Percentiles rank a stretch among this genome's conserved stretches.
phyloP scores from a whole-genome alignment of 805 yeast genomes.

The Yamadazyma sp. region DNA sequence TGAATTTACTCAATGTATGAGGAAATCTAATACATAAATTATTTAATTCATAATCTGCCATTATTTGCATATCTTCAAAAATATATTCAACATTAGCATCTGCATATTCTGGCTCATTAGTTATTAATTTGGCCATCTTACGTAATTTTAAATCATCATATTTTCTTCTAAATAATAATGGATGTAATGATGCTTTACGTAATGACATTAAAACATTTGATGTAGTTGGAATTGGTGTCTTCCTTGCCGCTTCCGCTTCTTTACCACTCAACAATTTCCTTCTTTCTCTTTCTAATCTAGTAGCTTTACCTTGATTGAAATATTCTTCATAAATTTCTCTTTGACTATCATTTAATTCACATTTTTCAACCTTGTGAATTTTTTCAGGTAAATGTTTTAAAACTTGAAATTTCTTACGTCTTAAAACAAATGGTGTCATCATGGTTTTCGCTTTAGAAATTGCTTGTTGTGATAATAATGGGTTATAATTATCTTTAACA shows the following conservation, averaged over 20 bases:
- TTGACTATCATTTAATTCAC: constrained; percentile 61
- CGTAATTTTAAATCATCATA: constrained; percentile 55
- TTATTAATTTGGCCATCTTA: constrained; percentile 73
- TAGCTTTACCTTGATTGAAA: constrained; percentile 42
- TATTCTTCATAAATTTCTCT: constrained; percentile 58
- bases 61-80: constrained; percentile 89
- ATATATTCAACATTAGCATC: constrained; percentile 77
- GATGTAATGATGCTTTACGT: constrained; percentile 92
- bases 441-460: constrained; percentile 90
- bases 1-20: constrained; percentile 51
- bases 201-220: constrained; percentile 81
- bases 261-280: constrained; percentile 35
- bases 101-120: constrained; percentile 75
- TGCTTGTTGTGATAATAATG: constrained; percentile 85
- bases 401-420: constrained; percentile 91
- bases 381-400: constrained; percentile 85
- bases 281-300: constrained; percentile 42
- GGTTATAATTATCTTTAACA: constrained; percentile 52
- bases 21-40: constrained; percentile 72
- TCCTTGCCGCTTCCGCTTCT: constrained; percentile 31
- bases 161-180: constrained; percentile 69
- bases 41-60: constrained; percentile 89
- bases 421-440: constrained; percentile 96
- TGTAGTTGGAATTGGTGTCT: constrained; percentile 39
- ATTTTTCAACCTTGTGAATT: constrained; percentile 56